phyloP scores from a whole-genome alignment of 2,329 filamentous ascomycete species.

The Akanthomyces lecanii region DNA sequence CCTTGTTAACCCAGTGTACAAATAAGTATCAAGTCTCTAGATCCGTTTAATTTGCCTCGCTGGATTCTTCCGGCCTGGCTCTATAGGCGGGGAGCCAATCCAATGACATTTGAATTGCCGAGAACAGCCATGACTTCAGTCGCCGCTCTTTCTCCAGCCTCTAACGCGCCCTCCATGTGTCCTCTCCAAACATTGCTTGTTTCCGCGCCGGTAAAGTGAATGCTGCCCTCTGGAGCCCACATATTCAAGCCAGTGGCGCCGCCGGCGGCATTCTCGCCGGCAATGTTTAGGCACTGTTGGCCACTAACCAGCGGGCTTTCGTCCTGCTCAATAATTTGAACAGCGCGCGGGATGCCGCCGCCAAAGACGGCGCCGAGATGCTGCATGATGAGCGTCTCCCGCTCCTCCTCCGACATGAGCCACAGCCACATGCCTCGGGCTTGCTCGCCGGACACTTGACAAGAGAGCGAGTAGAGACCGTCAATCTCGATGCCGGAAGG shows the following conservation, averaged over 20 bases:
- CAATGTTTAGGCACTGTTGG: conserved; percentile 18
- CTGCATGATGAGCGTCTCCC: conserved; percentile 13
- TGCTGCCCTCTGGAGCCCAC: conserved; percentile 20
- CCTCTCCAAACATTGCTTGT: conserved; percentile 23
- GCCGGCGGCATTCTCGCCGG: conserved; percentile 18
- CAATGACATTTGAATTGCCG: neutral
- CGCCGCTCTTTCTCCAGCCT: conserved; percentile 20
- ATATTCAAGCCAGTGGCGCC: neutral
- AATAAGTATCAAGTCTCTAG: neutral
- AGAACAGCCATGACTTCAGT: conserved; percentile 17
- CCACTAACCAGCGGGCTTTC: conserved; percentile 8
- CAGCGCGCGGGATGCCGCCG: conserved; percentile 16
- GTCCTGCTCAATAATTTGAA: conserved; percentile 16
- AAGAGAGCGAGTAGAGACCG: conserved; percentile 21
- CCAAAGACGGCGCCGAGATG: conserved; percentile 19
- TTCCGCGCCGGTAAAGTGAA: conserved; percentile 24
- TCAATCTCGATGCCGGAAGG: conserved; percentile 18
- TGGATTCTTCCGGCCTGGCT: conserved; percentile 19
- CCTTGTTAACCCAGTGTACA: neutral
- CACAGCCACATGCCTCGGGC: conserved; percentile 19
- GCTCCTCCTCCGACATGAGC: conserved; percentile 14
- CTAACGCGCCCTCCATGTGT: conserved; percentile 23
- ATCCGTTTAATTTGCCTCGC: conserved; percentile 20
- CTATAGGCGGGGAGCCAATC: conserved; percentile 11
- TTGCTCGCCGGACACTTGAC: conserved; percentile 21